phyloP scores from a whole-genome alignment of 2,329 filamentous ascomycete species.

The Diaporthe citriasiana region DNA sequence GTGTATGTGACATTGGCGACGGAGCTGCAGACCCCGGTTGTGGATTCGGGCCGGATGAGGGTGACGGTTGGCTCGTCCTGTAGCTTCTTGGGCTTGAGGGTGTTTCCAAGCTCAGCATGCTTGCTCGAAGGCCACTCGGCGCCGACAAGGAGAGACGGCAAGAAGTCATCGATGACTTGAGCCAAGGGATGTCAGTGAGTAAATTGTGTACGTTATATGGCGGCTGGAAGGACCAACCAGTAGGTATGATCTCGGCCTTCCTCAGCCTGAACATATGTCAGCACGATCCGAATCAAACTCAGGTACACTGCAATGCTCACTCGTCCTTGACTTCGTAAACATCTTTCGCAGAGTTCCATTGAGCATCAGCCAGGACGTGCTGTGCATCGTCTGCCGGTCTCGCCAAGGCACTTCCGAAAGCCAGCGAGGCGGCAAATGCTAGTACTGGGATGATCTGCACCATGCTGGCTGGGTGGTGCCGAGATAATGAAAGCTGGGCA shows the following conservation, averaged over 20 bases:
- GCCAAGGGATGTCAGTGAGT: conserved; percentile 11
- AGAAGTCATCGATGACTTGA: conserved; percentile 71
- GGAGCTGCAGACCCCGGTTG: conserved; percentile 26
- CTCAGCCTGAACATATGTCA: conserved; percentile 41
- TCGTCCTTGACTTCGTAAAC: conserved; percentile 4
- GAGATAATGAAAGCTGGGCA: neutral
- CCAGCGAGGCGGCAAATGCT: neutral
- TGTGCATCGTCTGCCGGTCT: conserved; percentile 7
- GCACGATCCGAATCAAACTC: neutral
- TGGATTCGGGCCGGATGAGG: conserved; percentile 46
- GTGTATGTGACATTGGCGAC: conserved; percentile 48
- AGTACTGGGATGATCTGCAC: neutral
- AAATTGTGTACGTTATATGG: neutral
- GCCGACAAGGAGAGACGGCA: conserved; percentile 65
- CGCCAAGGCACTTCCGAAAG: neutral
- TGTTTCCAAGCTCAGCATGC: conserved; percentile 67
- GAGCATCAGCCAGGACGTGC: conserved; percentile 4
- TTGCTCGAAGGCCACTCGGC: conserved; percentile 60
- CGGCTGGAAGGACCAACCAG: conserved; percentile 37
- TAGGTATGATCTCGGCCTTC: conserved; percentile 48
- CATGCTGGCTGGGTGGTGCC: neutral
- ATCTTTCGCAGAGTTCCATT: neutral
- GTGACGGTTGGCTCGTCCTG: conserved; percentile 53
- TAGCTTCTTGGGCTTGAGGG: conserved; percentile 52
- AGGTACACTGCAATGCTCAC: neutral